These are phyloP conservation scores for Zasmidium angulare DNA, from an alignment of 2,329 filamentous ascomycete genomes.

Conservation along the genomic window DNA sequence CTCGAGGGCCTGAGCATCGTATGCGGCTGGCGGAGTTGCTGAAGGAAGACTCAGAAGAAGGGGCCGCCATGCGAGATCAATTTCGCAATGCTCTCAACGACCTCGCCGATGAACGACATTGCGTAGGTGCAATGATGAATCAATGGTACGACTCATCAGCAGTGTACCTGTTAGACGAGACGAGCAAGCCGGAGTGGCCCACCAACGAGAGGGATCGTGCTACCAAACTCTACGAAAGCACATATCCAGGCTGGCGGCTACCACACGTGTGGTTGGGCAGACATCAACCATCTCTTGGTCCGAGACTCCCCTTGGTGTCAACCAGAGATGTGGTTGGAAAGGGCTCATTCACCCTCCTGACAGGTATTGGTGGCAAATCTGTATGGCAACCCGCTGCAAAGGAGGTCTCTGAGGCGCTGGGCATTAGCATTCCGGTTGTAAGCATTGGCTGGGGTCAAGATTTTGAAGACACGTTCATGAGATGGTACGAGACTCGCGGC, in stretches of 20 bases:
- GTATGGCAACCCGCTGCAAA: slow-evolving; percentile 53
- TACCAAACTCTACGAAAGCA: slow-evolving; percentile 36
- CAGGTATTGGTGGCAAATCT: slow-evolving; percentile 53
- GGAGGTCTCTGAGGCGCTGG: slow-evolving; percentile 38
- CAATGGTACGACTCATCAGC: slow-evolving; percentile 50
- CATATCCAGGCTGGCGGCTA: slow-evolving; percentile 59
- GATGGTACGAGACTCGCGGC: slow-evolving; percentile 45
- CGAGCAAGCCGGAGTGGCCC: slow-evolving; percentile 34
- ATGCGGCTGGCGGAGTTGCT: slow-evolving; percentile 28
- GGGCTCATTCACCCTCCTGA: slow-evolving; percentile 45
- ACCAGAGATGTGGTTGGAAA: slow-evolving; percentile 62
- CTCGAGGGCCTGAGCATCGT: slow-evolving; percentile 10
- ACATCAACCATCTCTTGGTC: slow-evolving; percentile 45
- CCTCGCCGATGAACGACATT: slow-evolving; percentile 42
- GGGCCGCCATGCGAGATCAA: background rate
- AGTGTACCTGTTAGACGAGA: slow-evolving; percentile 37
- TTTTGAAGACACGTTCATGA: slow-evolving; percentile 59
- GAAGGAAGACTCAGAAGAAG: slow-evolving; percentile 40
- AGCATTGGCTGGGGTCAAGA: slow-evolving; percentile 57
- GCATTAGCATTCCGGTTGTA: slow-evolving; percentile 47
- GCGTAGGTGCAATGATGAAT: slow-evolving; percentile 56
- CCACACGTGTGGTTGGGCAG: slow-evolving; percentile 60
- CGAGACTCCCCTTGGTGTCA: slow-evolving; percentile 46
- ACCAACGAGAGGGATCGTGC: slow-evolving; percentile 40
- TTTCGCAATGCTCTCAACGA: slow-evolving; percentile 33